Base-by-base conservation (phyloP, 2,329 filamentous ascomycete genomes). In the Coccinonectria pachysandricola region DNA sequence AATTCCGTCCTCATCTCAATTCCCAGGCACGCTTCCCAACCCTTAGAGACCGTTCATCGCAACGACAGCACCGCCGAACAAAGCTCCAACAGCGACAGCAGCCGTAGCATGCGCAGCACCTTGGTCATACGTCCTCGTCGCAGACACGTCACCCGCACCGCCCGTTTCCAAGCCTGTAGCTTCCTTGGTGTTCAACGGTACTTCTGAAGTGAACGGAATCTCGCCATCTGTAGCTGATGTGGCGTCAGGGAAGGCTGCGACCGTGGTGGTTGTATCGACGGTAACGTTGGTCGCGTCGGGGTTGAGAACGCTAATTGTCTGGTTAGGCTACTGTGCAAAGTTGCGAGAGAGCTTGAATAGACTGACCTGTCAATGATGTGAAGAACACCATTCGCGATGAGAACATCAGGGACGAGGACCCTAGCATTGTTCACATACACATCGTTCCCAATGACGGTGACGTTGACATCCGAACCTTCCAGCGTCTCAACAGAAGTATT, bases 331-430 rank as follows among this genome's bases (percentile, higher is more conserved):
- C 53, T 45, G n/a, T 24, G 18, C 9, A 10, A 23, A 2, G 12
- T 19, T 20, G 12, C 7, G n/a, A 3, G 9, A 6, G 2, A 4
- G 16, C 2, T 12, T 10, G 5, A 8, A 6, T 11, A 23, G 3
- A 50, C 62, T 46, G 50, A 68, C 68, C 59, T 58, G 42, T 79
- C 71, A 19, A 74, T 58, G 9, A 74, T 56, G 39, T 75, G 70
- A 3, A 71, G 48, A 2, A 75, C 69, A 14, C 71, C 71, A 35
- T 74, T 74, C 16, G 55, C 55, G 8, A 65, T 49, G 5, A 75
- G 48, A 3, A 70, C 50, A 40, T 75, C 59, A 2, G 60, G 49
- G 2, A 54, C 48, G 3, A 65, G 50, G 16, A 75, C 56, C 34
- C 57, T 55, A 3, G 69, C 69, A 21, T 40, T 29, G 10, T 45